phyloP scores from a whole-genome alignment of 495 filamentous ascomycete species.

The Lepidopterella palustris region DNA sequence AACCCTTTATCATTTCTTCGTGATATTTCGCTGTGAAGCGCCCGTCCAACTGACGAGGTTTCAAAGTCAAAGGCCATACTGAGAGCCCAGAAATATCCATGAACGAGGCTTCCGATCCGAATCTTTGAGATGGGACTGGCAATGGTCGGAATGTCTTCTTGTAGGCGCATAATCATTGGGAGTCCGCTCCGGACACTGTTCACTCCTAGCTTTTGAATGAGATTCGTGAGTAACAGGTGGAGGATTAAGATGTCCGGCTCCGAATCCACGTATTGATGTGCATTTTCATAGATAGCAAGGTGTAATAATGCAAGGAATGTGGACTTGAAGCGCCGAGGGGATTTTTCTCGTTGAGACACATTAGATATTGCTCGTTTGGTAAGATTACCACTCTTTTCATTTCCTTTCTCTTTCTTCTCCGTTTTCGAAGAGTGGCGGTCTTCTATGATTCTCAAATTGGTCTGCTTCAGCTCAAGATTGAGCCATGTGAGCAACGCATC shows the following conservation, averaged over 20 bases:
- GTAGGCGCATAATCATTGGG: slow-evolving; percentile 81
- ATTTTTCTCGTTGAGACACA: slow-evolving; percentile 56
- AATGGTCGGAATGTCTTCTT: slow-evolving; percentile 69
- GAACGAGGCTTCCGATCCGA: slow-evolving; percentile 72
- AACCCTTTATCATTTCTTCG: slow-evolving; percentile 61
- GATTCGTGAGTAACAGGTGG: slow-evolving; percentile 63
- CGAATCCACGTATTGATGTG: slow-evolving; percentile 59
- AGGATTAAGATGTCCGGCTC: slow-evolving; percentile 68
- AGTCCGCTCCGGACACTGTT: slow-evolving; percentile 72
- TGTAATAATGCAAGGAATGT: slow-evolving; percentile 80
- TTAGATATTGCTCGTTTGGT: slow-evolving; percentile 64
- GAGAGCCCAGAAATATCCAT: slow-evolving; percentile 78
- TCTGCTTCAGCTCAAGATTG: slow-evolving; percentile 64
- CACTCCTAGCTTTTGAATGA: slow-evolving; percentile 72
- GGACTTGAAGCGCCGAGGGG: slow-evolving; percentile 48
- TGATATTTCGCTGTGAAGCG: slow-evolving; percentile 67
- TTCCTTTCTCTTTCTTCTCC: slow-evolving; percentile 32
- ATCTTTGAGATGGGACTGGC: slow-evolving; percentile 59
- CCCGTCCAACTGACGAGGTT: slow-evolving; percentile 54
- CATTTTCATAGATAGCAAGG: slow-evolving; percentile 79
- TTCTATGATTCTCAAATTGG: slow-evolving; percentile 56
- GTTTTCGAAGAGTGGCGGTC: slow-evolving; percentile 40
- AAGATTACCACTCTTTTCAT: slow-evolving; percentile 39
- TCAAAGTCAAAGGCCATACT: slow-evolving; percentile 74
- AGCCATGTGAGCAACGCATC: slow-evolving; percentile 80